phyloP scores from a whole-genome alignment of 2,329 filamentous ascomycete species.

The Fusarium sp. region DNA sequence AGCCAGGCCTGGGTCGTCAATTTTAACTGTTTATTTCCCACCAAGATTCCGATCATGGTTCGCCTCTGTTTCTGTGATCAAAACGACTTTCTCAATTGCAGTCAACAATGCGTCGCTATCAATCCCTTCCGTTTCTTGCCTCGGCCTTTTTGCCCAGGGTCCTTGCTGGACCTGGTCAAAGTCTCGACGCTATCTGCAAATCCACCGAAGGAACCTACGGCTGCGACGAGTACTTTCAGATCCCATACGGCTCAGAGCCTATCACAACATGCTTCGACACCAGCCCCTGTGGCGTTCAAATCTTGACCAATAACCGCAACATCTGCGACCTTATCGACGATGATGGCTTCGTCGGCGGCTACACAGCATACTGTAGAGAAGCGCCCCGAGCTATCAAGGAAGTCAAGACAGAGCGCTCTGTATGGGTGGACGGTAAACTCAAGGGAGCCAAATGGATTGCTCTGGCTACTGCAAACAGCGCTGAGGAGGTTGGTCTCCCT shows the following conservation, averaged over 20 bases:
- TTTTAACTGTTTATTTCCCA: not conserved
- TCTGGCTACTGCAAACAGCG: not conserved
- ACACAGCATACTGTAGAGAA: not conserved
- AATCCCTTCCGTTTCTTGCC: not conserved
- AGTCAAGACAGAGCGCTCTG: slow-evolving; percentile 1
- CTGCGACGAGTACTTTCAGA: slow-evolving; percentile 4
- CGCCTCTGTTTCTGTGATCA: fast-evolving
- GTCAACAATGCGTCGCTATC: not conserved
- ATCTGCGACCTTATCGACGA: slow-evolving; percentile 18
- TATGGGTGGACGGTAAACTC: slow-evolving; percentile 18
- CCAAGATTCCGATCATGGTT: not conserved
- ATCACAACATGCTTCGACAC: slow-evolving; percentile 15
- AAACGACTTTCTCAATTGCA: fast-evolving
- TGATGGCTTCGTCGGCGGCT: slow-evolving; percentile 5
- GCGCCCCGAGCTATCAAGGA: slow-evolving; percentile 5
- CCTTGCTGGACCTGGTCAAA: slow-evolving; percentile 15
- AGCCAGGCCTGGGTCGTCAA: not conserved
- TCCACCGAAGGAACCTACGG: slow-evolving; percentile 24
- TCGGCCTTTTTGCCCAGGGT: not conserved
- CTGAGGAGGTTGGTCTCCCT: not conserved
- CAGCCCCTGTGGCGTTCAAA: slow-evolving; percentile 19
- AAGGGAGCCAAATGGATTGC: not conserved
- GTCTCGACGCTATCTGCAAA: slow-evolving; percentile 17
- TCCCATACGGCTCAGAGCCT: slow-evolving; percentile 18
- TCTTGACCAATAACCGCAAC: slow-evolving; percentile 14